Evolutionary conservation across 192 early-diverging fungal species (phyloP).

Genomic region (Rhizophlyctis rosea): DNA sequence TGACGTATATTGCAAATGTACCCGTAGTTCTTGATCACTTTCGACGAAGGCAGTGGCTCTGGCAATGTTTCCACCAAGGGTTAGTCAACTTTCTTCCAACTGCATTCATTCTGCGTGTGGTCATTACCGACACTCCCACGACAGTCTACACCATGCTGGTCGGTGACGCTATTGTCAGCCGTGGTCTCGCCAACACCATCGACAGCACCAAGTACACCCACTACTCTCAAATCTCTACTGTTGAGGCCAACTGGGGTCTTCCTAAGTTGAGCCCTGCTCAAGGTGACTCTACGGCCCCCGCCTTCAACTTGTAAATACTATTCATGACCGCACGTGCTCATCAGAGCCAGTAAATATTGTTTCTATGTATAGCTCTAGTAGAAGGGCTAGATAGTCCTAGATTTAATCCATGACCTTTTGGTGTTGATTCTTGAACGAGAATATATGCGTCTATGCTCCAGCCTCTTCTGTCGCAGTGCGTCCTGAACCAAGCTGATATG

Average conservation of each 20-base stretch:
- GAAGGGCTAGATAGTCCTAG: too few relatives aligned
- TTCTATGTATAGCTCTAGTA: too few relatives aligned
- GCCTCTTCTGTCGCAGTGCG: too few relatives aligned
- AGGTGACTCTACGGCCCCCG: neutral
- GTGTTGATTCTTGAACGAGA: too few relatives aligned
- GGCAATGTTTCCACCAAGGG: constrained; percentile 3
- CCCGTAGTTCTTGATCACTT: constrained; percentile 17
- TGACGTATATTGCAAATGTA: too few relatives aligned
- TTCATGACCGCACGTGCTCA: too few relatives aligned
- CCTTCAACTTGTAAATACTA: neutral
- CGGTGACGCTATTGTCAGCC: constrained; percentile 1
- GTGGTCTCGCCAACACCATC: constrained; percentile 20
- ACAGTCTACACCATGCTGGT: neutral
- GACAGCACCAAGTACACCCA: constrained; percentile 55
- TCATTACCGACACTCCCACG: constrained; percentile 1
- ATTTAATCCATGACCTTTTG: too few relatives aligned
- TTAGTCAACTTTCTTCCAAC: neutral
- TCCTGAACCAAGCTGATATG: too few relatives aligned
- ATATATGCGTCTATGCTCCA: too few relatives aligned
- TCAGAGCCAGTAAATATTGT: too few relatives aligned
- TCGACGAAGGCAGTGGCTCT: constrained; percentile 9
- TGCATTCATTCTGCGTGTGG: neutral
- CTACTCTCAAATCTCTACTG: constrained; percentile 50
- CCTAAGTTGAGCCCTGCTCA: constrained; percentile 19
- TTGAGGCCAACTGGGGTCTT: constrained; percentile 58